Base-by-base conservation (phyloP, 2,329 filamentous ascomycete species). In the Westerdykella aurantiaca region DNA sequence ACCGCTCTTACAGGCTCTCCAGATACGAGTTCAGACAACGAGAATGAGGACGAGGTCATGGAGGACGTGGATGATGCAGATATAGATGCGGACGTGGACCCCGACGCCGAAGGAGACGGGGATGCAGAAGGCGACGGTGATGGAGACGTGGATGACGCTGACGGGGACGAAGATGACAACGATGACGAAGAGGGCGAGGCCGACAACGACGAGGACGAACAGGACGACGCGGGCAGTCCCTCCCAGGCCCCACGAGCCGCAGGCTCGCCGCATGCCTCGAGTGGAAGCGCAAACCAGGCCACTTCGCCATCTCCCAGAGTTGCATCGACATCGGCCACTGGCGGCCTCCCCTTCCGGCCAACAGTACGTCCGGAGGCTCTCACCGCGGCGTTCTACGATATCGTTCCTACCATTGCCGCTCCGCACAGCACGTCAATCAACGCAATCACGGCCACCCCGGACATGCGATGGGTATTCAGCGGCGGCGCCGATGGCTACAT, bases 371-470 rank as follows among this genome's bases (percentile, higher is more conserved):
- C 83, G 10, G 89, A 95, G 60, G 86, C 82, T n/a, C 72, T 95
- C 39, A 83, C 78, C 1, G 91, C 93, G 12, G 73, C 77, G 34
- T 80, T 85, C 2, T 98, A 97, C 72, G 93, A 98, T 64, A 95
- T 98, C 47, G 85, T 95, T 1, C 93, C 93, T 1, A 97, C 93
- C 17, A 97, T 97, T 71, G 93, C 93, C 2, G 93, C 93, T 3
- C 93, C 93, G 1, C 90, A 96, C 66, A 86, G 88, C 49, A 98
- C 93, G 3, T 96, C 89, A 42, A 88, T 98, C 68, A 98, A 98
- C 63, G 85, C 89, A 9, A 80, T 98, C 46, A 83, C 89, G 18
- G 84, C 93, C 25, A 98, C 93, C 0, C 90, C 89, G 2, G 93
- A 98, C 66, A 84, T 96, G 75, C 81, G 89, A 43, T 97, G 89